phyloP scores from a whole-genome alignment of 805 yeast species.

The Yamadazyma olivae region DNA sequence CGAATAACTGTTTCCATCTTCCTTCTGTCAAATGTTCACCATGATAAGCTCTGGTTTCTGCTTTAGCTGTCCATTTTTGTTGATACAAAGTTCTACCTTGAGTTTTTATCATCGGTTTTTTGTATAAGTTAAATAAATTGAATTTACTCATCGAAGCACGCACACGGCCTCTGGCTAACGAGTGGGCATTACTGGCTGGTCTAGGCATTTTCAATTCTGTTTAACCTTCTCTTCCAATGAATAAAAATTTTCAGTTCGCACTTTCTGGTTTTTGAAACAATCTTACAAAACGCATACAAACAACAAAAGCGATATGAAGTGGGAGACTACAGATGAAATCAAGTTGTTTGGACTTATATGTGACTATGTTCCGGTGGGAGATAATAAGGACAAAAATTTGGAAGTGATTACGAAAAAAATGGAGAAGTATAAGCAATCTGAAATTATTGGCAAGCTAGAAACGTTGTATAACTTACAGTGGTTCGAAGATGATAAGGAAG shows the following conservation, averaged over 20 bases:
- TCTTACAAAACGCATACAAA: too few species aligned
- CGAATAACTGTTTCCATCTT: conserved; percentile 72
- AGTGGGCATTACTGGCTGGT: conserved; percentile 53
- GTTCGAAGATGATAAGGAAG: conserved; percentile 37
- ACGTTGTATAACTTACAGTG: conserved; percentile 54
- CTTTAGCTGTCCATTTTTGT: conserved; percentile 89
- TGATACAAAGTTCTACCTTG: conserved; percentile 73
- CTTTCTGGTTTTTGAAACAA: too few species aligned
- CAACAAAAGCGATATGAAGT: conserved; percentile 17
- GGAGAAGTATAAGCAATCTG: conserved; percentile 31
- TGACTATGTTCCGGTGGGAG: conserved; percentile 68
- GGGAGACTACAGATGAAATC: conserved; percentile 65
- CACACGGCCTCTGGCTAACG: conserved; percentile 65
- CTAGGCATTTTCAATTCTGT: conserved; percentile 63
- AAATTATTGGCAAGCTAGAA: conserved; percentile 57
- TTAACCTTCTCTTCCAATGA: background rate
- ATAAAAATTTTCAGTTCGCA: conserved; percentile 6
- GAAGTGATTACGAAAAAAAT: conserved; percentile 38
- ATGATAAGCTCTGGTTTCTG: conserved; percentile 90
- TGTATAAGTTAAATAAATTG: conserved; percentile 84
- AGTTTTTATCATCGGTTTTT: conserved; percentile 57
- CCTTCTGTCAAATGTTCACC: conserved; percentile 90
- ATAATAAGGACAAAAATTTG: conserved; percentile 42
- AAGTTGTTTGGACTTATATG: conserved; percentile 59
- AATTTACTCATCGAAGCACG: conserved; percentile 90